A percentile compares a stretch with the other conserved stretches of the same genome.
Evolutionary conservation across 352 stramenopile genomes (phyloP).

Genomic region (Globisporangium abappressorium): DNA sequence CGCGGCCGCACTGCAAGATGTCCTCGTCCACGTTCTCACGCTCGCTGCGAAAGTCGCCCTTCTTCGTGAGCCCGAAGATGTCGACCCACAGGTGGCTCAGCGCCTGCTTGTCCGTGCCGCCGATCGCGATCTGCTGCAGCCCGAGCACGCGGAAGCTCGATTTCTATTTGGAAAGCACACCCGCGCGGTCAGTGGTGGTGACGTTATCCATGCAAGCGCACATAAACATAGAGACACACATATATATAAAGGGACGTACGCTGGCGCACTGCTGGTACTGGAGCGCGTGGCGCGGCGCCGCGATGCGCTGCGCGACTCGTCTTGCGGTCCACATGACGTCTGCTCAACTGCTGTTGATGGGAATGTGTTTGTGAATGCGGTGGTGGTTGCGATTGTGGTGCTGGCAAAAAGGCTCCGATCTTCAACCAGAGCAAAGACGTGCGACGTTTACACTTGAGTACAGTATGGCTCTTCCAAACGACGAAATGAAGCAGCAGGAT

Average conservation of each 20-base stretch:
- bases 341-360: background rate
- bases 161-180: slow-evolving; percentile 20
- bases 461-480: background rate
- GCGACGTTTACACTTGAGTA: background rate
- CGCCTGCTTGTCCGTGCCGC: slow-evolving; percentile 83
- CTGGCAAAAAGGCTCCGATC: background rate
- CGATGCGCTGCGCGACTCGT: slow-evolving; percentile 11
- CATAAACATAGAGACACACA: background rate
- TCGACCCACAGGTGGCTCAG: slow-evolving; percentile 87
- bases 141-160: slow-evolving; percentile 94
- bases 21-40: slow-evolving; percentile 99
- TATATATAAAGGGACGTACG: slow-evolving; percentile 5
- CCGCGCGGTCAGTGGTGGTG: background rate
- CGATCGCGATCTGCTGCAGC: slow-evolving; percentile 97
- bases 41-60: slow-evolving; percentile 67
- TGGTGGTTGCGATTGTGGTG: background rate
- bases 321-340: slow-evolving; percentile 3
- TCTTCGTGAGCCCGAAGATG: slow-evolving; percentile 73
- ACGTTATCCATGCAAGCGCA: background rate
- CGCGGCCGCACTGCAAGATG: slow-evolving; percentile 92
- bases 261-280: slow-evolving; percentile 21
- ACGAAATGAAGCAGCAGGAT: background rate
- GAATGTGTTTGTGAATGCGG: background rate
- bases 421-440: background rate
- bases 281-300: slow-evolving; percentile 5